phyloP scores from a whole-genome alignment of 1,284 basidiomycete genomes.

The Trichosporon sp. region DNA sequence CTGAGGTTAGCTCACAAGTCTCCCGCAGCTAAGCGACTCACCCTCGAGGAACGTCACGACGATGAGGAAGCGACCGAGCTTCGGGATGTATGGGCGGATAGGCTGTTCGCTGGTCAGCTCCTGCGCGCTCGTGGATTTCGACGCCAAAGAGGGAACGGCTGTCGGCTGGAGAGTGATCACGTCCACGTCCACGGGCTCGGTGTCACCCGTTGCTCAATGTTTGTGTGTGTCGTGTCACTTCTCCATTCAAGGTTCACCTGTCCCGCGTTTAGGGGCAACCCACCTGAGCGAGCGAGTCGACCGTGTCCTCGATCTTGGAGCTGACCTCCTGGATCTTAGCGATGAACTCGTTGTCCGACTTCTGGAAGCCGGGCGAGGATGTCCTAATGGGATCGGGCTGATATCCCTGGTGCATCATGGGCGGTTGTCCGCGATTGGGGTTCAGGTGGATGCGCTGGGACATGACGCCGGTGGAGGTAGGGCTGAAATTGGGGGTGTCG shows the following conservation, averaged over 20 bases:
- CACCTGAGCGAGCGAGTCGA: conserved; percentile 81
- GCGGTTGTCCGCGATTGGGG: conserved; percentile 41
- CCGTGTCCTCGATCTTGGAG: conserved; percentile 79
- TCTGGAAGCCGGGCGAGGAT: conserved; percentile 37
- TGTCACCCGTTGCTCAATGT: background rate
- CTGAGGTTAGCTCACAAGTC: conserved; percentile 17
- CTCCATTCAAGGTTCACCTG: background rate
- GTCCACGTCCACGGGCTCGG: background rate
- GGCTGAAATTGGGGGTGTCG: background rate
- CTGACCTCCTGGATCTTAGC: conserved; percentile 74
- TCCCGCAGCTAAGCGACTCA: conserved; percentile 15
- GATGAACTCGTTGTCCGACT: conserved; percentile 62
- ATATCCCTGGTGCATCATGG: conserved; percentile 32
- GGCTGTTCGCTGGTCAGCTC: conserved; percentile 50
- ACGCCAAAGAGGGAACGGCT: background rate
- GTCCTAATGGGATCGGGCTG: conserved; percentile 40
- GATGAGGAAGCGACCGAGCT: conserved; percentile 92
- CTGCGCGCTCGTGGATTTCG: background rate
- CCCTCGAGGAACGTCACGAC: conserved; percentile 96
- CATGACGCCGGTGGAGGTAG: conserved; percentile 9
- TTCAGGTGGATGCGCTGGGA: conserved; percentile 48
- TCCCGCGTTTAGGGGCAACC: conserved; percentile 14
- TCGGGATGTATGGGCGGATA: conserved; percentile 87
- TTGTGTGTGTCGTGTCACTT: conserved; percentile 2
- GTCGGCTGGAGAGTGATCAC: background rate